Percentiles rank a stretch among this genome's conserved stretches.
These are phyloP conservation scores for Phytophthora sansomeana DNA, from an alignment of 352 stramenopile species.

Conservation along the genomic window DNA sequence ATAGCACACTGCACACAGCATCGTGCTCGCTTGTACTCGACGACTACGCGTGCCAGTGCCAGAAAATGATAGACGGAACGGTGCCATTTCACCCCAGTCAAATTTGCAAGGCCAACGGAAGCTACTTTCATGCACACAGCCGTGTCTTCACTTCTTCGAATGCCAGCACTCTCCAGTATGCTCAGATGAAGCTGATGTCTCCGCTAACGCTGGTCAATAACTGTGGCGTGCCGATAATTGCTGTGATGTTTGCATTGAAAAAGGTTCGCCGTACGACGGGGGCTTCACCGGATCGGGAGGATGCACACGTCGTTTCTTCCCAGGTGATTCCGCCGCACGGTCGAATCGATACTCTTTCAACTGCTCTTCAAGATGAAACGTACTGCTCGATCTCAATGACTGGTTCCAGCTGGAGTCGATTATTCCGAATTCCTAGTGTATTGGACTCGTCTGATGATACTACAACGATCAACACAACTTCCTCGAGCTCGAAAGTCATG, in stretches of 20 bases:
- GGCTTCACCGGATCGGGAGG: conserved; percentile 61
- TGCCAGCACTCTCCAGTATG: conserved; percentile 69
- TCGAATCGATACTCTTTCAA: conserved; percentile 67
- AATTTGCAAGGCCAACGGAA: conserved; percentile 74
- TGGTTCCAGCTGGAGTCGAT: conserved; percentile 80
- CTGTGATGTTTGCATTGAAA: conserved; percentile 85
- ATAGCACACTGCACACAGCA: conserved; percentile 62
- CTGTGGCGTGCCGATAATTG: conserved; percentile 69
- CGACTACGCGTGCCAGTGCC: conserved; percentile 80
- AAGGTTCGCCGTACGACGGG: conserved; percentile 65
- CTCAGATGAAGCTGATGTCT: conserved; percentile 69
- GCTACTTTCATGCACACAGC: conserved; percentile 73
- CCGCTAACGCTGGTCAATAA: conserved; percentile 84
- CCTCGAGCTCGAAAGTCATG: conserved; percentile 18
- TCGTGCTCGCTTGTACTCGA: conserved; percentile 73
- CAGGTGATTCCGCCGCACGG: conserved; percentile 59
- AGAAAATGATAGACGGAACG: conserved; percentile 82
- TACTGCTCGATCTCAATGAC: conserved; percentile 84
- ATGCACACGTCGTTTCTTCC: conserved; percentile 77
- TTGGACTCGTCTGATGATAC: conserved; percentile 29
- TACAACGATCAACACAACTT: background rate
- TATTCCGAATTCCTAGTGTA: conserved; percentile 61
- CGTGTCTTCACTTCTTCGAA: conserved; percentile 75
- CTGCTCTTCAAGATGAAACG: conserved; percentile 77
- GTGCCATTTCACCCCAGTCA: conserved; percentile 76